Evolutionary conservation across 345 rosid species (phyloP).

Genomic region (Acer negundo): DNA sequence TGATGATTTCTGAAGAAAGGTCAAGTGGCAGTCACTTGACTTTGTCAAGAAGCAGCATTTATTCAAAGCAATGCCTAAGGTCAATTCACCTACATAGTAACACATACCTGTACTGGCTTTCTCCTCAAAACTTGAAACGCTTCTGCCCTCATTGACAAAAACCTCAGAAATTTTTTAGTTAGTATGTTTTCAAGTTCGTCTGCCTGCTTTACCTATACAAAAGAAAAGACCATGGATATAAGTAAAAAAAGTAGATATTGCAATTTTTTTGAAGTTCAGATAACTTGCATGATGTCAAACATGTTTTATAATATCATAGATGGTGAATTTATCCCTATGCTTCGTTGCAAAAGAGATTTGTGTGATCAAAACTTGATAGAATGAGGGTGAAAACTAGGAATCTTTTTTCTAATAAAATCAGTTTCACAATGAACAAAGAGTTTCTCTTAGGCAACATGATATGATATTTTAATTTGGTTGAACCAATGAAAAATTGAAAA

Average conservation of each 20-base stretch:
- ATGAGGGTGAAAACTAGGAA: not conserved
- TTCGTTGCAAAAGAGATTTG: conserved; percentile 5
- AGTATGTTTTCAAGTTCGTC: conserved; percentile 98
- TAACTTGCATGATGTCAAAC: not conserved
- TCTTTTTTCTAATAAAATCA: not conserved
- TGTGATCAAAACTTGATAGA: not conserved
- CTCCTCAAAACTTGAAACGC: conserved; percentile 96
- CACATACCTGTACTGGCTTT: conserved; percentile 85
- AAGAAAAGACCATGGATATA: not conserved
- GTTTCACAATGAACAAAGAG: not conserved
- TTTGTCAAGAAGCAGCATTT: conserved; percentile 17
- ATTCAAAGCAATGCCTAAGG: not conserved
- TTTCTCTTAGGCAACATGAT: conserved; percentile 9
- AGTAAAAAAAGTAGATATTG: conserved; percentile 17
- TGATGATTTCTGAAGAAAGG: conserved; percentile 5
- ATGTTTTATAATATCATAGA: not conserved
- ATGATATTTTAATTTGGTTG: not conserved
- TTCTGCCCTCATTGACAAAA: conserved; percentile 99
- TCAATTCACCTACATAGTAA: conserved; percentile 16
- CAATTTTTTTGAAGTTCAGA: conserved; percentile 7
- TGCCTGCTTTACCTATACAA: conserved; percentile 82
- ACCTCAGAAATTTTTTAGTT: conserved; percentile 87
- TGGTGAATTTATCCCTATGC: not conserved
- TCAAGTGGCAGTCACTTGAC: conserved; percentile 6
- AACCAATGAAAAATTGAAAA: not conserved